Evolutionary conservation across 345 rosid genomes (phyloP).

Genomic region (Anacardium occidentale): DNA sequence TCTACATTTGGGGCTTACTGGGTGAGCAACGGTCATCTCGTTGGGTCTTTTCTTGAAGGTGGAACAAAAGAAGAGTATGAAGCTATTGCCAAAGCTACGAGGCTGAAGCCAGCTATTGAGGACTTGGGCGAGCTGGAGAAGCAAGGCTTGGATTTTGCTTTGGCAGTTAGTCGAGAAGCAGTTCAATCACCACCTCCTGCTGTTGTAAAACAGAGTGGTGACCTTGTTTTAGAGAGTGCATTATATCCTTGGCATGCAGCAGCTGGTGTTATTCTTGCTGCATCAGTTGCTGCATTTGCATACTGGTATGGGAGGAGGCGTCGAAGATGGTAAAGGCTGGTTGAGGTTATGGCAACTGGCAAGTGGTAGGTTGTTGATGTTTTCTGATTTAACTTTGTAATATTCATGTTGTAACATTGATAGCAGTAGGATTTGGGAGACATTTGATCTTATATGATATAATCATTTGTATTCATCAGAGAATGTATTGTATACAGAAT

Average conservation of each 20-base stretch:
- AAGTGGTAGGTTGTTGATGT: background rate
- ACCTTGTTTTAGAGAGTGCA: conserved; percentile 48
- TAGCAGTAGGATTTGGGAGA: conserved; percentile 25
- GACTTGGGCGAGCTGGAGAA: conserved; percentile 58
- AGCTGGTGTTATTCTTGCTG: conserved; percentile 72
- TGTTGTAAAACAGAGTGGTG: conserved; percentile 24
- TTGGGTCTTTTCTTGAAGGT: conserved; percentile 94
- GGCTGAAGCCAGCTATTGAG: conserved; percentile 52
- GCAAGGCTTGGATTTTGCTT: conserved; percentile 67
- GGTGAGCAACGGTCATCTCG: conserved; percentile 75
- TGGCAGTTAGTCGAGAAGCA: conserved; percentile 44
- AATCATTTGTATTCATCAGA: background rate
- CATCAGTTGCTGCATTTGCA: conserved; percentile 81
- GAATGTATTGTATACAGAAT: background rate
- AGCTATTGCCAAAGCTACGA: conserved; percentile 71
- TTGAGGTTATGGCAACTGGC: background rate
- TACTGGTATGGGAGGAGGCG: conserved; percentile 90
- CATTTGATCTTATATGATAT: background rate
- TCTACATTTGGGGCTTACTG: conserved; percentile 81
- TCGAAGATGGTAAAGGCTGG: conserved; percentile 61
- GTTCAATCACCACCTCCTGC: conserved; percentile 27
- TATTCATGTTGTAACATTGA: conserved; percentile 36
- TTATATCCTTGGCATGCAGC: conserved; percentile 65
- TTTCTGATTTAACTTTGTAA: conserved; percentile 11
- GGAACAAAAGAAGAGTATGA: conserved; percentile 90